Conservation (phyloP, 2,329 filamentous ascomycete genomes). For the Scleromitrula shiraiana region DNA sequence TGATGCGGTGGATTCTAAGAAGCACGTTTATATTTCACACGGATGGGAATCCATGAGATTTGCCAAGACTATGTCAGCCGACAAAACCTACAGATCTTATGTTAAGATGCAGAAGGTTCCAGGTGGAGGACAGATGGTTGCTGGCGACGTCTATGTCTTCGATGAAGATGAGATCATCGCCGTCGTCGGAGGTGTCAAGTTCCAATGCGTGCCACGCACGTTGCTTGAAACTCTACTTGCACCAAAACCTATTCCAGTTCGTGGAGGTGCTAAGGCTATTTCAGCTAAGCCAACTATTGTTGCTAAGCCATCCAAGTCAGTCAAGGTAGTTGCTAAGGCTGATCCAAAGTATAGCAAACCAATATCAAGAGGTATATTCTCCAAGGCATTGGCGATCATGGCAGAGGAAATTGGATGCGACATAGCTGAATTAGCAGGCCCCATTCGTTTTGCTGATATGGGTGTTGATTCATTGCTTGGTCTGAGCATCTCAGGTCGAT, state of each 20-base stretch:
- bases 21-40: slow-evolving; percentile 22
- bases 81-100: slow-evolving; percentile 20
- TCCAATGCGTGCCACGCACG: slow-evolving; percentile 8
- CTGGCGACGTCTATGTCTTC: slow-evolving; percentile 33
- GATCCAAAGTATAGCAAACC: slow-evolving; percentile 22
- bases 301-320: neutral
- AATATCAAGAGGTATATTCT: slow-evolving; percentile 9
- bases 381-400: slow-evolving; percentile 44
- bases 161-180: slow-evolving; percentile 31
- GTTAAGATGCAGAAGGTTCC: slow-evolving; percentile 26
- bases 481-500: slow-evolving; percentile 45
- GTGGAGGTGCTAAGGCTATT: neutral
- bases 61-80: slow-evolving; percentile 15
- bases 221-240: slow-evolving; percentile 9
- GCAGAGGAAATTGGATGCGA: slow-evolving; percentile 47
- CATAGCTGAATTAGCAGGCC: slow-evolving; percentile 46
- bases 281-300: neutral
- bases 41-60: slow-evolving; percentile 24
- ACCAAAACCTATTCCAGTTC: slow-evolving; percentile 3
- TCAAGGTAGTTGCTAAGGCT: neutral
- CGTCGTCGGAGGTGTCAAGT: slow-evolving; percentile 26
- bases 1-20: slow-evolving; percentile 22
- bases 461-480: slow-evolving; percentile 54
- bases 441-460: slow-evolving; percentile 46
- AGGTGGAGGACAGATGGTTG: slow-evolving; percentile 25